Conservation (phyloP, 306 rosid species). For the Prunus mume region DNA sequence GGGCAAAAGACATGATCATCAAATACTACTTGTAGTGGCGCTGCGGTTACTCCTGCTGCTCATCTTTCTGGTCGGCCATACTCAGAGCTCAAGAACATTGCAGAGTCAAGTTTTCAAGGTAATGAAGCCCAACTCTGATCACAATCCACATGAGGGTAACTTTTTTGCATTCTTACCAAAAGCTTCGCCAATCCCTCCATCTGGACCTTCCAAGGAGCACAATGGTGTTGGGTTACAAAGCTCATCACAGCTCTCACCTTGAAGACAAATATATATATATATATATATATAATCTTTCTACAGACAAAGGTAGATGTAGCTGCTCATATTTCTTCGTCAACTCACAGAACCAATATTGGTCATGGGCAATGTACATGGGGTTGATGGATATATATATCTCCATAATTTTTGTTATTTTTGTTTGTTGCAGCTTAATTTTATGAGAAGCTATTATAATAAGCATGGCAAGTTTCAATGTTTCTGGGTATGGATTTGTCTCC, state of each 20-base stretch:
- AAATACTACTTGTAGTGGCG: neutral
- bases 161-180: conserved; percentile 64
- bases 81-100: conserved; percentile 32
- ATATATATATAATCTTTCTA: neutral
- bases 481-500: neutral
- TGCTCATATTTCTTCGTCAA: neutral
- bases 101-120: conserved; percentile 32
- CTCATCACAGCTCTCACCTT: conserved; percentile 44
- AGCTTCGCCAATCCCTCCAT: conserved; percentile 62
- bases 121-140: conserved; percentile 35
- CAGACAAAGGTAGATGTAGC: neutral
- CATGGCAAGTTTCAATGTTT: neutral
- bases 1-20: conserved; percentile 33
- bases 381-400: neutral
- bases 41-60: conserved; percentile 27
- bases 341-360: neutral
- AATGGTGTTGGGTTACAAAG: conserved; percentile 53
- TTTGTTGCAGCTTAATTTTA: neutral
- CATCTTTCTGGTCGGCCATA: conserved; percentile 24
- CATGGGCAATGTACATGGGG: neutral
- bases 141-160: conserved; percentile 17
- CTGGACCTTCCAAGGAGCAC: conserved; percentile 87
- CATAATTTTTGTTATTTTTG: neutral
- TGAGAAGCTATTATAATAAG: neutral
- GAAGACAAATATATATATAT: neutral